Percentiles rank a stretch among this genome's conserved stretches.
phyloP scores from a whole-genome alignment of 2,329 filamentous ascomycete genomes.

The Fulvia fulva region DNA sequence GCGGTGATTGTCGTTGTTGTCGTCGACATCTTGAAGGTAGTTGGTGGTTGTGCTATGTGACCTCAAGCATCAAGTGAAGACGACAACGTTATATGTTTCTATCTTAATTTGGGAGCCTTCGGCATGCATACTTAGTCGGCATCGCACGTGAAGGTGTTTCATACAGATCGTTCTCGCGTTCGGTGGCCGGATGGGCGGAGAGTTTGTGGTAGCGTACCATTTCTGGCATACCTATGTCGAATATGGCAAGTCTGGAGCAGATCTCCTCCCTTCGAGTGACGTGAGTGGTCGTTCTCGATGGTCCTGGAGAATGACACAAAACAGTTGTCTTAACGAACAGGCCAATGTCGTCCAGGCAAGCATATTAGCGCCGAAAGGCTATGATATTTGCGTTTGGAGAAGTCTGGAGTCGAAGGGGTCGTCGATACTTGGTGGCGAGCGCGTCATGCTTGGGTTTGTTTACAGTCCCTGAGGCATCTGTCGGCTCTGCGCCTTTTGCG shows the following conservation, averaged over 20 bases:
- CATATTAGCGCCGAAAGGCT: not conserved
- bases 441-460: not conserved
- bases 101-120: not conserved
- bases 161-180: constrained; percentile 1
- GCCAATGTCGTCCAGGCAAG: not conserved
- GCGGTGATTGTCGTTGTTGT: constrained; percentile 5
- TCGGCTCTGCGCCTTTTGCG: not conserved
- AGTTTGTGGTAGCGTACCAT: not conserved
- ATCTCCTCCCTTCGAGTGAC: not conserved
- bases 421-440: not conserved
- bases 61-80: not conserved
- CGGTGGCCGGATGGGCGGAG: not conserved
- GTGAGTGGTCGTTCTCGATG: not conserved
- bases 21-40: not conserved
- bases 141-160: not conserved
- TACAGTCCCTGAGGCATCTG: not conserved
- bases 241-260: not conserved
- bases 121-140: not conserved
- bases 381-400: not conserved
- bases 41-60: not conserved
- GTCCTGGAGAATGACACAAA: not conserved
- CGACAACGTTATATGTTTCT: not conserved
- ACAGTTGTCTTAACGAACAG: not conserved
- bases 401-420: not conserved
- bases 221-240: not conserved